Evolutionary conservation across 768 basidiomycete genomes (phyloP).

Genomic region (Mrakia hoshinonis): DNA sequence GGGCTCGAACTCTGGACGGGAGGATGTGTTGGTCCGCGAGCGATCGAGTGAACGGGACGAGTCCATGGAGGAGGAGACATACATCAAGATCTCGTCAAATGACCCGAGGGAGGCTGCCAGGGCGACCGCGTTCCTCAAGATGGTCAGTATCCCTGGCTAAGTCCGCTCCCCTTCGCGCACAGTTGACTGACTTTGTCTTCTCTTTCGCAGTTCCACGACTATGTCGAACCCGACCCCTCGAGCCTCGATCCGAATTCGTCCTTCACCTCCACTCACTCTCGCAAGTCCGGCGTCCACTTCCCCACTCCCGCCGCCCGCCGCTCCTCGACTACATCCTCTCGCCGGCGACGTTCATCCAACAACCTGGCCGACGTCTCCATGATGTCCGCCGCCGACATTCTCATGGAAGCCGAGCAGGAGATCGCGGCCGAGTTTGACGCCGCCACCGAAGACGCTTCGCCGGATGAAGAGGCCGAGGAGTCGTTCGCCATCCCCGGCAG

Average conservation of each 20-base stretch:
- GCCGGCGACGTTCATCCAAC: background rate
- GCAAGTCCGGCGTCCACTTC: background rate
- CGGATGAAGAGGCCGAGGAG: background rate
- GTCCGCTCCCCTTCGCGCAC: background rate
- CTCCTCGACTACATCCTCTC: background rate
- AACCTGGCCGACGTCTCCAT: conserved; percentile 18
- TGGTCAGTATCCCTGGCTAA: conserved; percentile 6
- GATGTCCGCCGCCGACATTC: conserved; percentile 24
- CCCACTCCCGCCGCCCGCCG: background rate
- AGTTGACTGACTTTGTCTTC: background rate
- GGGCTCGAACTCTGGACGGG: no score
- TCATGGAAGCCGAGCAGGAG: conserved; percentile 29
- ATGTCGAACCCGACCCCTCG: conserved; percentile 15
- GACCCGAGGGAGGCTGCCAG: conserved; percentile 26
- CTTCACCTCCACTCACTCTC: conserved; percentile 3
- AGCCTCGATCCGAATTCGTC: background rate
- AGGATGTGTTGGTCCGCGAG: background rate
- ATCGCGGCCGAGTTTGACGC: conserved; percentile 17
- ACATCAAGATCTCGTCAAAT: conserved; percentile 24
- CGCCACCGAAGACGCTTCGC: background rate
- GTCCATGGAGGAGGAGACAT: conserved; percentile 11
- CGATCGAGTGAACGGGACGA: background rate
- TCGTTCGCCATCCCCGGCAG: conserved; percentile 19
- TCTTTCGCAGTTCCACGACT: conserved; percentile 24
- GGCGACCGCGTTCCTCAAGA: conserved; percentile 26